Evolutionary conservation across 805 yeast genomes (phyloP).

Genomic region (Starmerella potacharoeniae): DNA sequence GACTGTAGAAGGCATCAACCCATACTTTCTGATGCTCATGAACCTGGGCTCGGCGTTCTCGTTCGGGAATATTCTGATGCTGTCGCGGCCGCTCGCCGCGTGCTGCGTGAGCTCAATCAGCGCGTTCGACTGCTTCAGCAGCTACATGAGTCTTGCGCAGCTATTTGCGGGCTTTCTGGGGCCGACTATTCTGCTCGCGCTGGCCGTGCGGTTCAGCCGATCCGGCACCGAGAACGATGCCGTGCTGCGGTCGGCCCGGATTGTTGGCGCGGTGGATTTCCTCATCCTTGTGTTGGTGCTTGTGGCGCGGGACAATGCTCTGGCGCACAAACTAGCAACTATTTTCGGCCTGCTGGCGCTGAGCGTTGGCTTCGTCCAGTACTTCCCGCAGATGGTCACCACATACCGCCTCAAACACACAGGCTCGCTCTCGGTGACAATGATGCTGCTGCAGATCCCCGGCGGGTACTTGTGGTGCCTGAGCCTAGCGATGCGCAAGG

Average conservation of each 20-base stretch:
- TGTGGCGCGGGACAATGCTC: not conserved
- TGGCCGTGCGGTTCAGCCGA: conserved; percentile 23
- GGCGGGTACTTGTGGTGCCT: conserved; percentile 76
- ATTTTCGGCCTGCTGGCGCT: conserved; percentile 57
- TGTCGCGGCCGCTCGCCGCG: conserved; percentile 45
- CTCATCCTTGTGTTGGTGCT: conserved; percentile 10
- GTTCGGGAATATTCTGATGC: conserved; percentile 53
- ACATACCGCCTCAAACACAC: conserved; percentile 61
- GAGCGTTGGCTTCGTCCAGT: conserved; percentile 53
- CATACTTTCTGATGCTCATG: conserved; percentile 54
- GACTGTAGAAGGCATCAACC: conserved; percentile 70
- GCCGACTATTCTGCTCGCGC: conserved; percentile 20
- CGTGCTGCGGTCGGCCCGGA: conserved; percentile 19
- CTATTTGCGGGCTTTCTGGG: conserved; percentile 20
- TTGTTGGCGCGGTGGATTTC: conserved; percentile 18
- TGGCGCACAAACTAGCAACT: conserved; percentile 12
- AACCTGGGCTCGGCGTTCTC: conserved; percentile 56
- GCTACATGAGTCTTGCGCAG: conserved; percentile 24
- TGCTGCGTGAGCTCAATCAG: conserved; percentile 40
- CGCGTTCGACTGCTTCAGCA: conserved; percentile 21
- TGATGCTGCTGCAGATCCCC: conserved; percentile 82
- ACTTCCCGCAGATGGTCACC: conserved; percentile 66
- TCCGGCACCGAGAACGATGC: conserved; percentile 30
- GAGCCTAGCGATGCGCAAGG: conserved; percentile 58
- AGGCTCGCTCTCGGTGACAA: conserved; percentile 65